phyloP scores from a whole-genome alignment of 768 basidiomycete genomes.

The Dentipellis sp. region DNA sequence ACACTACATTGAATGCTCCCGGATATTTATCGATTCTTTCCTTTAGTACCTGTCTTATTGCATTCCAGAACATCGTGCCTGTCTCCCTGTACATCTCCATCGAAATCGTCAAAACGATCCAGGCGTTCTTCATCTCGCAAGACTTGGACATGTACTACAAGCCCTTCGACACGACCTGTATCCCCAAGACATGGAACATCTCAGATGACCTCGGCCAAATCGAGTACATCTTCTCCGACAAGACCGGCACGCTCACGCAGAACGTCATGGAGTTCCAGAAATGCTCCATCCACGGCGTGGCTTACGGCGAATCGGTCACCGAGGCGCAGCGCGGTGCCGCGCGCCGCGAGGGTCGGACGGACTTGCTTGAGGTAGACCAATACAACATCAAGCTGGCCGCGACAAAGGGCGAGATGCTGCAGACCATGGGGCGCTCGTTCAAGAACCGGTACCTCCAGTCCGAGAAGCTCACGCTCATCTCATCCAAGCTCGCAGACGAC shows the following conservation, averaged over 20 bases:
- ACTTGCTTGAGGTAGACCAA: constrained; percentile 60
- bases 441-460: constrained; percentile 81
- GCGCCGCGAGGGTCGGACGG: constrained; percentile 65
- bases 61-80: constrained; percentile 96
- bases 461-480: constrained; percentile 80
- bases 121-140: constrained; percentile 93
- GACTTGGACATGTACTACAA: constrained; percentile 96
- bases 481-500: constrained; percentile 76
- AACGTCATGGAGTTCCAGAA: constrained; percentile 99
- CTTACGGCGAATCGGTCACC: constrained; percentile 91
- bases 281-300: constrained; percentile 75
- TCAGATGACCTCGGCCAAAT: constrained; percentile 98
- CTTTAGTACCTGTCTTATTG: constrained; percentile 79
- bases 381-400: constrained; percentile 52
- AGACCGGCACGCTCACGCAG: constrained; percentile 95
- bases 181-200: constrained; percentile 98
- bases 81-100: constrained; percentile 96
- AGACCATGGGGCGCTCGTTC: constrained; percentile 66
- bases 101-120: constrained; percentile 96
- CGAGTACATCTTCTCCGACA: constrained; percentile 91
- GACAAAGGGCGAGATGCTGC: constrained; percentile 72
- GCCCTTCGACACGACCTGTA: constrained; percentile 77
- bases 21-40: background rate
- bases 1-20: background rate
- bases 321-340: constrained; percentile 93